phyloP scores from a whole-genome alignment of 306 rosid species.

The Acmispon strigosus region DNA sequence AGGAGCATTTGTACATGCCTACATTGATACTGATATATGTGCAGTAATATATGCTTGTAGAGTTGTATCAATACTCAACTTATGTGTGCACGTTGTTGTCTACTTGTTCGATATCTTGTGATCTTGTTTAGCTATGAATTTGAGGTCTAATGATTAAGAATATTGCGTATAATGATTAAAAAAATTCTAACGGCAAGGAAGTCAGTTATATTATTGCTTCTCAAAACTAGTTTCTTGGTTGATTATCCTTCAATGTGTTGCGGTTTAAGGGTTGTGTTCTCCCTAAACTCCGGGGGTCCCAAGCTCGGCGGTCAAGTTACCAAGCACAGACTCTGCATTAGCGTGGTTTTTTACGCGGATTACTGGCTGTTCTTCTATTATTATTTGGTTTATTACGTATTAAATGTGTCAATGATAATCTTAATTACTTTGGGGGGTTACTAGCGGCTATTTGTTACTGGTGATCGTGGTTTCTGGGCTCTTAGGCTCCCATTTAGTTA shows the following conservation, averaged over 20 bases:
- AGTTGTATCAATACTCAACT: background rate
- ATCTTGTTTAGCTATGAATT: background rate
- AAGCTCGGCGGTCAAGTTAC: too few species aligned
- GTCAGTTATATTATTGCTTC: background rate
- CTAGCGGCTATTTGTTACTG: too few species aligned
- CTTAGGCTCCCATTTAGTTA: too few species aligned
- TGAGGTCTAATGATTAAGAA: background rate
- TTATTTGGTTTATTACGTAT: too few species aligned
- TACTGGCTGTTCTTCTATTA: too few species aligned
- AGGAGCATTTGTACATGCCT: background rate
- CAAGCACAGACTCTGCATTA: too few species aligned
- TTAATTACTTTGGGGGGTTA: too few species aligned
- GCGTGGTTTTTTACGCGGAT: too few species aligned
- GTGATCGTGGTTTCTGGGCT: too few species aligned
- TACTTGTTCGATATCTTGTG: conserved; percentile 14
- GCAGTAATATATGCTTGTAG: background rate
- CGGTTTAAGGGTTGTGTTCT: background rate
- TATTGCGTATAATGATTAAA: background rate
- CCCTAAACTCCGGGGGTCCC: too few species aligned
- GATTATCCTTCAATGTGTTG: background rate
- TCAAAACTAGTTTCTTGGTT: conserved; percentile 3
- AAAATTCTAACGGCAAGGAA: background rate
- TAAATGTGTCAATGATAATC: too few species aligned
- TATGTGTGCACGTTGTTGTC: background rate
- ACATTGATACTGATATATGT: background rate